phyloP scores from a whole-genome alignment of 345 rosid genomes.

The Garcia nutans region DNA sequence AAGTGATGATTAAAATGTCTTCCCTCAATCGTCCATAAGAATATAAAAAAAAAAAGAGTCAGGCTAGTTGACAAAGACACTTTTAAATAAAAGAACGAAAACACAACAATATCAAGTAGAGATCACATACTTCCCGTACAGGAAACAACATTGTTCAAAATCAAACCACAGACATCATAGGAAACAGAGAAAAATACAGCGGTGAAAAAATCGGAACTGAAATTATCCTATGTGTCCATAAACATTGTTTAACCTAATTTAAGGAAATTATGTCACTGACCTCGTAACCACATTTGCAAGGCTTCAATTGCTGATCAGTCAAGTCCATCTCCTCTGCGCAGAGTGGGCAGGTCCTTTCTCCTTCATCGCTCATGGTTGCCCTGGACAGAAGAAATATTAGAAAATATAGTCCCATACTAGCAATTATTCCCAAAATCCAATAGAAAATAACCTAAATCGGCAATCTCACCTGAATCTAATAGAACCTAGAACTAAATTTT shows the following conservation, averaged over 20 bases:
- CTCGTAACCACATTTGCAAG: slow-evolving; percentile 97
- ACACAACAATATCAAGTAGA: not conserved
- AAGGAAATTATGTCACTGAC: slow-evolving; percentile 29
- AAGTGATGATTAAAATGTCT: no score
- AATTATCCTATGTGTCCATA: not conserved
- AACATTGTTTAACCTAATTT: not conserved
- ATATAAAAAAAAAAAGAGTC: not conserved
- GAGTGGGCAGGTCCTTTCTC: slow-evolving; percentile 86
- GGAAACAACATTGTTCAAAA: not conserved
- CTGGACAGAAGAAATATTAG: not conserved
- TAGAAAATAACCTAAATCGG: no score
- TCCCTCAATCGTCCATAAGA: not conserved
- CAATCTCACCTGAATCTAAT: no score
- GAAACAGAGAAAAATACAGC: not conserved
- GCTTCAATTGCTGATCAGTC: slow-evolving; percentile 91
- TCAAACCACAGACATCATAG: not conserved
- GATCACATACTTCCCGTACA: no score
- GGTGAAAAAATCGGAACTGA: not conserved
- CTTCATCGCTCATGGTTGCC: slow-evolving; percentile 75
- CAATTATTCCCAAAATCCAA: not conserved
- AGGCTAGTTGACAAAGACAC: no score
- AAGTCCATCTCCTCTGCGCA: slow-evolving; percentile 94
- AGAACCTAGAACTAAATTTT: no score
- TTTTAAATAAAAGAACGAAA: not conserved
- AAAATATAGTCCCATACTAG: not conserved